A percentile compares a stretch with the other conserved stretches of the same genome.
phyloP scores from a whole-genome alignment of 352 stramenopile species.

The Globisporangium emineosum region DNA sequence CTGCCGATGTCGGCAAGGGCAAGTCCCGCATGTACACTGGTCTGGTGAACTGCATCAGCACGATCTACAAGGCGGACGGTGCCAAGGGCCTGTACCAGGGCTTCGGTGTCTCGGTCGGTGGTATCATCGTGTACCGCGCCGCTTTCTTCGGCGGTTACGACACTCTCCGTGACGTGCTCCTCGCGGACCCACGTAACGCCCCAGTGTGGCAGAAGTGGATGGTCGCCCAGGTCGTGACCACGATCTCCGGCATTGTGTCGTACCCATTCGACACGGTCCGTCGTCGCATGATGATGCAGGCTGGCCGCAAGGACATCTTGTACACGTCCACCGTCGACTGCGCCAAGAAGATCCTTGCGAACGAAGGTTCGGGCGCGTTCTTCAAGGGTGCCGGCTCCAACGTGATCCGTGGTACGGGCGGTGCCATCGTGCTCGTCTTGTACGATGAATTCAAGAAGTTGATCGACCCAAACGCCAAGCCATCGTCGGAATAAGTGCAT shows the following conservation, averaged over 20 bases:
- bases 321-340: conserved; percentile 98
- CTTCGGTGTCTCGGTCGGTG: conserved; percentile 97
- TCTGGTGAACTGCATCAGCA: conserved; percentile 95
- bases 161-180: conserved; percentile 90
- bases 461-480: conserved; percentile 56
- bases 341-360: conserved; percentile 95
- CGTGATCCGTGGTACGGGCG: conserved; percentile 97
- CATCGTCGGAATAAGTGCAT: conserved; percentile 45
- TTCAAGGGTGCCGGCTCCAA: conserved; percentile 99
- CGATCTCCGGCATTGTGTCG: conserved; percentile 91
- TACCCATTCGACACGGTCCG: conserved; percentile 97
- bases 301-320: conserved; percentile 95
- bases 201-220: conserved; percentile 90
- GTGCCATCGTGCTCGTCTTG: conserved; percentile 97
- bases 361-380: conserved; percentile 94
- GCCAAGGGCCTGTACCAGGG: conserved; percentile 96
- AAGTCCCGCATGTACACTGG: conserved; percentile 98
- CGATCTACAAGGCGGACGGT: conserved; percentile 93
- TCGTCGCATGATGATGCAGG: conserved; percentile 97
- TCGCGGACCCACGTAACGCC: conserved; percentile 83
- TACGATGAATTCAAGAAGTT: conserved; percentile 99
- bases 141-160: conserved; percentile 99
- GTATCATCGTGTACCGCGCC: conserved; percentile 99
- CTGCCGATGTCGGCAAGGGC: conserved; percentile 96
- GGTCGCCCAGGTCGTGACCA: conserved; percentile 90